A percentile compares a stretch with the other conserved stretches of the same genome.
Conservation (phyloP, 768 basidiomycete species). For the Hydnomerulius pinastri region DNA sequence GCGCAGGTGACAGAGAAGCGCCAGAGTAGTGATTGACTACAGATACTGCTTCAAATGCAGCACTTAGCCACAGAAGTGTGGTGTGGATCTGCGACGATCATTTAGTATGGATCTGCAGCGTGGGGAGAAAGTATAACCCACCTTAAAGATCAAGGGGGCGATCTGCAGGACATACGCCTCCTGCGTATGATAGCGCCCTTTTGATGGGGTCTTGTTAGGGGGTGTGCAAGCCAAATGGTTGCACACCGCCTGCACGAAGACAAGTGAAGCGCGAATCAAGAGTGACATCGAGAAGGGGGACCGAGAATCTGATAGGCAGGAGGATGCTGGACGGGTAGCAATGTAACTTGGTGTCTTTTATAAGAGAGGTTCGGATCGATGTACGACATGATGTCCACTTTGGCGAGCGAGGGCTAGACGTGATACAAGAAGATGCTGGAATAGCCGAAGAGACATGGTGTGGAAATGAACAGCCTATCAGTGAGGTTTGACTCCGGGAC, state of each 20-base stretch:
- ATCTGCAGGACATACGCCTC: slow-evolving; percentile 55
- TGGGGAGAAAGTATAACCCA: slow-evolving; percentile 17
- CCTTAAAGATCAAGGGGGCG: slow-evolving; percentile 59
- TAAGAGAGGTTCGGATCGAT: slow-evolving; percentile 8
- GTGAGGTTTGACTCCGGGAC: not conserved
- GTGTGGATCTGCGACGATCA: slow-evolving; percentile 45
- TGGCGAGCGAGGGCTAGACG: slow-evolving; percentile 1
- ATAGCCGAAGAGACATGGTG: not conserved
- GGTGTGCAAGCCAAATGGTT: slow-evolving; percentile 57
- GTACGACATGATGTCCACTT: not conserved
- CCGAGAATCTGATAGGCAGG: not conserved
- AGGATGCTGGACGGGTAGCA: not conserved
- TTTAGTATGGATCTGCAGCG: not conserved
- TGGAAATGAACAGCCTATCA: not conserved
- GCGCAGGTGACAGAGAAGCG: slow-evolving; percentile 35
- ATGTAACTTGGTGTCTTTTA: slow-evolving; percentile 12
- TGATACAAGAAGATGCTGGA: not conserved
- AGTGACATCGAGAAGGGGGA: slow-evolving; percentile 42
- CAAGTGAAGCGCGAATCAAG: slow-evolving; percentile 44
- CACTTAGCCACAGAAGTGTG: slow-evolving; percentile 49
- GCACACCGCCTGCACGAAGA: slow-evolving; percentile 48
- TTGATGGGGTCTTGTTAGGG: slow-evolving; percentile 54
- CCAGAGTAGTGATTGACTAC: slow-evolving; percentile 34
- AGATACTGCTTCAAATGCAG: slow-evolving; percentile 51
- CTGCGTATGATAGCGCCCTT: slow-evolving; percentile 54